Evolutionary conservation across 306 rosid species (phyloP).

Genomic region (Fragaria nilgerrensis): DNA sequence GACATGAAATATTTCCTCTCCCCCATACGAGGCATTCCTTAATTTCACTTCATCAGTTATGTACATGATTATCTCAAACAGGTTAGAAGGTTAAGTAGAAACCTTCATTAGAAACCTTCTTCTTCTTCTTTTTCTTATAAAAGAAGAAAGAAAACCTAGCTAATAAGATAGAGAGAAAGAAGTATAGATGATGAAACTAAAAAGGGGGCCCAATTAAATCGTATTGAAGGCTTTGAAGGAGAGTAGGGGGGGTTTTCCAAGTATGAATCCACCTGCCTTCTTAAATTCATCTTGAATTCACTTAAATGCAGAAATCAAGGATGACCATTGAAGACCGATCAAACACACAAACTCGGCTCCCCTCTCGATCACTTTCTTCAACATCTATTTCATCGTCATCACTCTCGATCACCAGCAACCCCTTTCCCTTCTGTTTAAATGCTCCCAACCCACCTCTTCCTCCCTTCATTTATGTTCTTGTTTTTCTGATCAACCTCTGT

Average conservation of each 20-base stretch:
- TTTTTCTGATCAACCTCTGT: constrained; percentile 1
- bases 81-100: no score
- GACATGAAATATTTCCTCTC: no score
- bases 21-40: no score
- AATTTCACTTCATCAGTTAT: no score
- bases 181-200: not conserved
- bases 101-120: no score
- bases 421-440: constrained; percentile 48
- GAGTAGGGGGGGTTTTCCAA: constrained; percentile 40
- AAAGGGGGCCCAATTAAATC: constrained; percentile 27
- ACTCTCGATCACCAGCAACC: constrained; percentile 31
- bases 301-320: constrained; percentile 75
- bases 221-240: constrained; percentile 46
- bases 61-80: no score
- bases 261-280: constrained; percentile 72
- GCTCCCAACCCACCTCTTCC: constrained; percentile 72
- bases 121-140: no score
- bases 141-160: not conserved
- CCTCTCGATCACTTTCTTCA: constrained; percentile 36
- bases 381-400: constrained; percentile 38
- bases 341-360: not conserved
- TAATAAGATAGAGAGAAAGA: not conserved
- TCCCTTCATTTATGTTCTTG: constrained; percentile 58
- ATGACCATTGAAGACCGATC: constrained; percentile 46
- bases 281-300: constrained; percentile 81